Evolutionary conservation across 768 basidiomycete genomes (phyloP).

Genomic region (Rhizopogon vesiculosus): DNA sequence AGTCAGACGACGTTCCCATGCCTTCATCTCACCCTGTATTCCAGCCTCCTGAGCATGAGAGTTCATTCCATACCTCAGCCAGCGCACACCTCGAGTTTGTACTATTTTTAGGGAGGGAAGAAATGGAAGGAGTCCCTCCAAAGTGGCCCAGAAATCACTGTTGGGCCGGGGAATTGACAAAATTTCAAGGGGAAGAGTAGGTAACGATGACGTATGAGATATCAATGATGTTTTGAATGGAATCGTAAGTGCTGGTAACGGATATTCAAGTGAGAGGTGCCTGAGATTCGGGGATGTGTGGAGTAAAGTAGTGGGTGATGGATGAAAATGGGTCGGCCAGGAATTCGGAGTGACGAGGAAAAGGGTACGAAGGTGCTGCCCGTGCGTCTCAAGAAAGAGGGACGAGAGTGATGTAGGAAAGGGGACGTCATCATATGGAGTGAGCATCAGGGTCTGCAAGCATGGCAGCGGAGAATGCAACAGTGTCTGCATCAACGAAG

Average conservation of each 20-base stretch:
- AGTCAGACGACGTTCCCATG: constrained; percentile 63
- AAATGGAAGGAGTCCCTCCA: constrained; percentile 51
- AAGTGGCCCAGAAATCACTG: constrained; percentile 47
- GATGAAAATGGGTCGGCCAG: constrained; percentile 57
- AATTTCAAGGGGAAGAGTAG: constrained; percentile 42
- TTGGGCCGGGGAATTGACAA: constrained; percentile 76
- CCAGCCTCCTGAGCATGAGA: constrained; percentile 65
- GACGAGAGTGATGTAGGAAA: constrained; percentile 55
- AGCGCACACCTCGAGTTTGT: constrained; percentile 63
- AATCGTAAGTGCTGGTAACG: constrained; percentile 49
- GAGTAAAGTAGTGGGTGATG: constrained; percentile 48
- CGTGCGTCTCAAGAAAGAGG: constrained; percentile 57
- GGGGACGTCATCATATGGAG: constrained; percentile 68
- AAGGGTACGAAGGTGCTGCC: constrained; percentile 51
- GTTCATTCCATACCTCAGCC: constrained; percentile 67
- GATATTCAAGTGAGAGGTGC: constrained; percentile 71
- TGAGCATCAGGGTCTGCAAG: constrained; percentile 60
- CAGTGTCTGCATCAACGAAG: constrained; percentile 57
- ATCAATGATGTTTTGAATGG: constrained; percentile 8
- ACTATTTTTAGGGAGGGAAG: constrained; percentile 55
- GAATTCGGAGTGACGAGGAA: constrained; percentile 66
- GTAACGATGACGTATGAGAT: constrained; percentile 25
- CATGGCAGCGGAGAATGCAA: constrained; percentile 57
- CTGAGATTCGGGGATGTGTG: constrained; percentile 47
- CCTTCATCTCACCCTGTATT: constrained; percentile 75